A percentile compares a stretch with the other conserved stretches of the same genome.
Conservation (phyloP, 2,329 filamentous ascomycete genomes). For the Huntiella savannae region DNA sequence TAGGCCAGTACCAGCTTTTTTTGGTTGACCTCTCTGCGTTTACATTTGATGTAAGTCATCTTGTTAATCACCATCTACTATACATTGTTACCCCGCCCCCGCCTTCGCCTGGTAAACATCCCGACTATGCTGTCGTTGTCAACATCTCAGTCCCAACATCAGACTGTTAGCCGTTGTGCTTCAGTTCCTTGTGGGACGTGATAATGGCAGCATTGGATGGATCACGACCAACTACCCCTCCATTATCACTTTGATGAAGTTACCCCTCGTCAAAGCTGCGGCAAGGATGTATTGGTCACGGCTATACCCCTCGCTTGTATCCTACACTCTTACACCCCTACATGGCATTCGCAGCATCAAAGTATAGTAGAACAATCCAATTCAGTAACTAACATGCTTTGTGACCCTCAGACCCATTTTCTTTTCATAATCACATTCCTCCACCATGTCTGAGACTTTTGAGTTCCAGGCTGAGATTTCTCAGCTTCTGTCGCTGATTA, state of each 20-base stretch:
- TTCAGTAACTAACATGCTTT: too few species aligned
- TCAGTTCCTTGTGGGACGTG: too few species aligned
- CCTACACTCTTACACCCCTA: slow-evolving; percentile 1
- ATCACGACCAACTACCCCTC: too few species aligned
- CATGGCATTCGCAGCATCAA: too few species aligned
- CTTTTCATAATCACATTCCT: slow-evolving; percentile 6
- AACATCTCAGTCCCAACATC: too few species aligned
- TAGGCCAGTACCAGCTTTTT: slow-evolving; percentile 6
- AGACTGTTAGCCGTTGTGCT: too few species aligned
- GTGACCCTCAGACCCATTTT: slow-evolving; percentile 7
- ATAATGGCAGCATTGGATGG: too few species aligned
- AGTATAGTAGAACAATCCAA: too few species aligned
- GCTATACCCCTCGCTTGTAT: not conserved
- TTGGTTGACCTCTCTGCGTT: slow-evolving; percentile 10
- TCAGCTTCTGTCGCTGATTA: slow-evolving; percentile 98
- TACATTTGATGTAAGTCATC: slow-evolving; percentile 12
- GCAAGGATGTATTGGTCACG: not conserved
- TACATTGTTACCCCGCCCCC: too few species aligned
- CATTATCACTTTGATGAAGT: too few species aligned
- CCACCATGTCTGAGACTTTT: slow-evolving; percentile 53
- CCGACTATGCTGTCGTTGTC: too few species aligned
- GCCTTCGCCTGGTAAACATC: too few species aligned
- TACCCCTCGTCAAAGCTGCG: not conserved
- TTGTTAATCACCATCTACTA: not conserved
- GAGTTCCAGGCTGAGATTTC: slow-evolving; percentile 99